A percentile compares a stretch with the other conserved stretches of the same genome.
phyloP scores from a whole-genome alignment of 2,329 filamentous ascomycete species.

The Talaromyces sp. region DNA sequence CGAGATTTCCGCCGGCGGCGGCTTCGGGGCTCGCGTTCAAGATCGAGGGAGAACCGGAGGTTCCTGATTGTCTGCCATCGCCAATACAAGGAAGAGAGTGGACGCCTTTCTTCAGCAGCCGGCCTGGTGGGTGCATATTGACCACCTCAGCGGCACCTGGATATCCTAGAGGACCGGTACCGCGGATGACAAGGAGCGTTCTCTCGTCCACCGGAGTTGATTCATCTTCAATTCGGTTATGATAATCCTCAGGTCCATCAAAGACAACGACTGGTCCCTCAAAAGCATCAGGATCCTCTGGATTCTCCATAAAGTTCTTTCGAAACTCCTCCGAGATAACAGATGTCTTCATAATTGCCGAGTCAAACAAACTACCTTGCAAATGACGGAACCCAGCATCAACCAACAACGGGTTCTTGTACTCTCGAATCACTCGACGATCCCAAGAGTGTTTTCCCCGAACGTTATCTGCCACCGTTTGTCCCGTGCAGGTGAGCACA shows the following conservation, averaged over 20 bases:
- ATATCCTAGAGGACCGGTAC: constrained; percentile 47
- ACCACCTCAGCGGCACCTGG: constrained; percentile 51
- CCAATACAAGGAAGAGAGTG: constrained; percentile 49
- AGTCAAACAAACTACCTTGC: constrained; percentile 46
- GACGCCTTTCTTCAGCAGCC: constrained; percentile 44
- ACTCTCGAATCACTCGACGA: constrained; percentile 43
- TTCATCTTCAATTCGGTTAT: constrained; percentile 40
- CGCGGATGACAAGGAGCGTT: constrained; percentile 48
- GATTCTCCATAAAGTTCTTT: constrained; percentile 42
- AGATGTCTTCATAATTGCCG: constrained; percentile 52
- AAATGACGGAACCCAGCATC: constrained; percentile 52
- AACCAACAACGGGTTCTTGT: constrained; percentile 42
- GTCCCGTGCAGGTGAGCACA: constrained; percentile 45
- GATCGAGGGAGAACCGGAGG: constrained; percentile 52
- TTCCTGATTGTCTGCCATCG: constrained; percentile 53
- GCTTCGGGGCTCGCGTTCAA: constrained; percentile 55
- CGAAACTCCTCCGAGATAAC: constrained; percentile 46
- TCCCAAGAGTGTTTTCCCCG: constrained; percentile 47
- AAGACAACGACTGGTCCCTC: constrained; percentile 47
- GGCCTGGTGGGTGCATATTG: constrained; percentile 48
- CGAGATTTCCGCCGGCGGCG: constrained; percentile 51
- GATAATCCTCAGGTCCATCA: constrained; percentile 49
- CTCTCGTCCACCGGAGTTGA: constrained; percentile 34
- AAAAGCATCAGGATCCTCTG: constrained; percentile 46
- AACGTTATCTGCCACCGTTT: constrained; percentile 42